Evolutionary conservation across 1,284 basidiomycete genomes (phyloP).

Genomic region (Tranzscheliella williamsii): DNA sequence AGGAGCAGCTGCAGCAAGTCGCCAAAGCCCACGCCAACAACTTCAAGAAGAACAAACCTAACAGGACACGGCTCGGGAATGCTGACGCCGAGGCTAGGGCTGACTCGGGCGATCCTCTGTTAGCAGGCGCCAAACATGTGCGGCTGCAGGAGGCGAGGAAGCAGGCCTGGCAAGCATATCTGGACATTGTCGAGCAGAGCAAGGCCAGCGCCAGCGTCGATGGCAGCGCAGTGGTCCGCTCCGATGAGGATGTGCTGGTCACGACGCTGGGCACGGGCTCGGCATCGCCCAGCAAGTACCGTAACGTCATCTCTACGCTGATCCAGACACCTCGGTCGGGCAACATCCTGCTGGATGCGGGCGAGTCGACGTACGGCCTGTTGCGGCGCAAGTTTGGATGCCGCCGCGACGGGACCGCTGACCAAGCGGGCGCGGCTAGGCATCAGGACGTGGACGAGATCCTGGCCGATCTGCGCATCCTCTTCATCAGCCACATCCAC

Average conservation of each 20-base stretch:
- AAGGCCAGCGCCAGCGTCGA: slow-evolving; percentile 29
- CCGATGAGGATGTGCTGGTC: slow-evolving; percentile 67
- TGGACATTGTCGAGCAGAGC: slow-evolving; percentile 37
- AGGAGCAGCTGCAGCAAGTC: slow-evolving; percentile 65
- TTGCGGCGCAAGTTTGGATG: slow-evolving; percentile 75
- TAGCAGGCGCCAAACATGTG: too few species aligned
- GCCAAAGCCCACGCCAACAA: slow-evolving; percentile 30
- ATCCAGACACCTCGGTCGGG: slow-evolving; percentile 46
- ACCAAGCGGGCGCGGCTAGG: slow-evolving; percentile 4
- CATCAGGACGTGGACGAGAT: slow-evolving; percentile 40
- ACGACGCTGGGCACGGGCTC: slow-evolving; percentile 87
- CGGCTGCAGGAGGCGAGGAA: slow-evolving; percentile 34
- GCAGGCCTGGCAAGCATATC: slow-evolving; percentile 39
- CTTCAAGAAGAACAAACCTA: slow-evolving; percentile 15
- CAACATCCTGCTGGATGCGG: slow-evolving; percentile 77
- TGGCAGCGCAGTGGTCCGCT: neutral
- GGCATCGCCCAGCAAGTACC: slow-evolving; percentile 70
- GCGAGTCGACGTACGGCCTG: slow-evolving; percentile 91
- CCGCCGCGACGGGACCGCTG: slow-evolving; percentile 18
- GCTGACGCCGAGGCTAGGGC: neutral
- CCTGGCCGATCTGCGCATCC: slow-evolving; percentile 73
- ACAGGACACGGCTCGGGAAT: slow-evolving; percentile 6
- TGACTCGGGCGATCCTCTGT: slow-evolving; percentile 4
- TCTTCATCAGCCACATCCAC: slow-evolving; percentile 89
- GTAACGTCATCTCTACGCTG: slow-evolving; percentile 57